These are phyloP conservation scores for Saccharomycopsis fodiens DNA, from an alignment of 805 yeast species.

Conservation along the genomic window DNA sequence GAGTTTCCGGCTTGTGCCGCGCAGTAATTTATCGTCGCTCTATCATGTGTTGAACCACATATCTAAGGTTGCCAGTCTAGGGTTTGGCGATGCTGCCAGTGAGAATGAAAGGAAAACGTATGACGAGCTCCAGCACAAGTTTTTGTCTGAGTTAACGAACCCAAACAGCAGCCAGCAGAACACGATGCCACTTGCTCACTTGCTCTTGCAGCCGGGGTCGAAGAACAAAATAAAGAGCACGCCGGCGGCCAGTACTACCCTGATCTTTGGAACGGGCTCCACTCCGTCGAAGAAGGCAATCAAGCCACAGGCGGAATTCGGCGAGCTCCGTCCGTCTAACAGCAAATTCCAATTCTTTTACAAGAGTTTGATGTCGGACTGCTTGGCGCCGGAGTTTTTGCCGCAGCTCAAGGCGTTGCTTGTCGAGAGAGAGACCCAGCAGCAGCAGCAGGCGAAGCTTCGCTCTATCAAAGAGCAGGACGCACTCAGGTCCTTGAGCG, in stretches of 20 bases:
- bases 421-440: constrained; percentile 12
- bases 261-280: neutral
- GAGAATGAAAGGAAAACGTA: constrained; percentile 11
- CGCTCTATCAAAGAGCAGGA: constrained; percentile 15
- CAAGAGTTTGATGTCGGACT: constrained; percentile 13
- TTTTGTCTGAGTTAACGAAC: constrained; percentile 11
- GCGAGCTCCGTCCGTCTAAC: constrained; percentile 6
- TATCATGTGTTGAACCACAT: constrained; percentile 21
- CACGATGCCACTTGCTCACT: constrained; percentile 24
- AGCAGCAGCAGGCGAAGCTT: constrained; percentile 6
- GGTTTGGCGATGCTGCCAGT: constrained; percentile 1
- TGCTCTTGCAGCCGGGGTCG: constrained; percentile 24
- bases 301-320: neutral
- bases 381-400: constrained; percentile 3
- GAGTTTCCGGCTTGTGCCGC: constrained; percentile 25
- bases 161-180: neutral
- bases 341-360: constrained; percentile 15
- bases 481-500: constrained; percentile 5
- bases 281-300: neutral
- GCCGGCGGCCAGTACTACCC: neutral
- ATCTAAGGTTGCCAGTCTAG: constrained; percentile 7
- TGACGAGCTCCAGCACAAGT: constrained; percentile 8
- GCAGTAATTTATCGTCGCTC: constrained; percentile 26
- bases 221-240: constrained; percentile 10
- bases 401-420: constrained; percentile 1